phyloP scores from a whole-genome alignment of 345 rosid species.

The Abelmoschus esculentus region DNA sequence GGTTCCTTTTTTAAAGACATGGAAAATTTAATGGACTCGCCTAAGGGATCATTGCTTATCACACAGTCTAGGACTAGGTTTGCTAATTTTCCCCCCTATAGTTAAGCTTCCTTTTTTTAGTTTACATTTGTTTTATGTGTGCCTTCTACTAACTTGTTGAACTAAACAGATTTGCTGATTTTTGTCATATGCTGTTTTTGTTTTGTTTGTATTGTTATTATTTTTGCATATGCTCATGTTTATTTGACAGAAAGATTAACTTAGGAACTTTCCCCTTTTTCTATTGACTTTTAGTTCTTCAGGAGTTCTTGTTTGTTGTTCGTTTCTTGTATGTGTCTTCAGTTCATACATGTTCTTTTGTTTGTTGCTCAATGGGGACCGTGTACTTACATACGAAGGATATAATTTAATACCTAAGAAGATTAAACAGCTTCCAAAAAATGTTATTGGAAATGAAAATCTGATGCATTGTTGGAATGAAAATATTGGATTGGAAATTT shows the following conservation, averaged over 20 bases:
- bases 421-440: not conserved
- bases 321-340: not conserved
- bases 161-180: too few species aligned
- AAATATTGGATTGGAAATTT: not conserved
- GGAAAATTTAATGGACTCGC: conserved; percentile 46
- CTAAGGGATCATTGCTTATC: conserved; percentile 41
- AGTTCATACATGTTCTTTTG: not conserved
- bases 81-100: conserved; percentile 11
- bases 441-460: not conserved
- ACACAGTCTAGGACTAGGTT: conserved; percentile 64
- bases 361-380: not conserved
- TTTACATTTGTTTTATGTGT: not conserved
- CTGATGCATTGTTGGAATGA: not conserved
- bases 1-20: conserved; percentile 53
- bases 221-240: not conserved
- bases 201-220: not conserved
- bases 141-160: not conserved
- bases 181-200: not conserved
- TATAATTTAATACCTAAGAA: not conserved
- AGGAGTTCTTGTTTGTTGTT: not conserved
- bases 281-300: too few species aligned
- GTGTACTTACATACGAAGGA: not conserved
- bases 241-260: too few species aligned
- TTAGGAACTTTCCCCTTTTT: too few species aligned
- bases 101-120: not conserved